Conservation (phyloP, 805 yeast species). For the Yarrowia sp. region DNA sequence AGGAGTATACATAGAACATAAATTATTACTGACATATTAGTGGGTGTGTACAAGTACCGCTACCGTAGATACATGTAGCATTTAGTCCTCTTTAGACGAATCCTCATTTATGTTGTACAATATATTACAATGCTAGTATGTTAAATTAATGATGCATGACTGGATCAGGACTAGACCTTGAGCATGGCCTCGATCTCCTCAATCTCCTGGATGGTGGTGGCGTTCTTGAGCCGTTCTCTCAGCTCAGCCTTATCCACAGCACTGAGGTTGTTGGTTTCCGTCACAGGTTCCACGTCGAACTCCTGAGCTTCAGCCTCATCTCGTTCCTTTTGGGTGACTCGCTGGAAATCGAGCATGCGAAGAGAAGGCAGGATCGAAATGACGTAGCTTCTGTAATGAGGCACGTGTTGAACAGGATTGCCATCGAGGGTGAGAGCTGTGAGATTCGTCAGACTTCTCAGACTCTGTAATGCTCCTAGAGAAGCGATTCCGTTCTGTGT, state of each 20-base stretch:
- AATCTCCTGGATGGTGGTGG: constrained; percentile 76
- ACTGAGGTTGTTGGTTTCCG: constrained; percentile 51
- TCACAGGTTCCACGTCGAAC: constrained; percentile 49
- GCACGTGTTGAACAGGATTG: constrained; percentile 61
- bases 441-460: constrained; percentile 55
- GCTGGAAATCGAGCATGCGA: constrained; percentile 69
- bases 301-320: constrained; percentile 55
- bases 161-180: constrained; percentile 41
- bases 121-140: constrained; percentile 24
- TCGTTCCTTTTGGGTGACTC: constrained; percentile 64
- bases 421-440: constrained; percentile 60
- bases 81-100: too few relatives aligned
- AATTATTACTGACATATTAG: constrained; percentile 22
- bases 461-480: constrained; percentile 55
- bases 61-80: too few relatives aligned
- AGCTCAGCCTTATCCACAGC: constrained; percentile 57
- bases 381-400: constrained; percentile 65
- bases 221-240: constrained; percentile 62
- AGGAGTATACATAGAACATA: constrained; percentile 28
- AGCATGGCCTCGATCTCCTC: constrained; percentile 69
- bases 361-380: constrained; percentile 70
- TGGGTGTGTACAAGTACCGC: neutral
- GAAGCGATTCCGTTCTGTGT: constrained; percentile 58
- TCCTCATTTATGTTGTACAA: too few relatives aligned
- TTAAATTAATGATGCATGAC: constrained; percentile 24